A percentile compares a stretch with the other conserved stretches of the same genome.
Conservation (phyloP, 2,329 filamentous ascomycete genomes). For the Aspergillus sclerotialis region DNA sequence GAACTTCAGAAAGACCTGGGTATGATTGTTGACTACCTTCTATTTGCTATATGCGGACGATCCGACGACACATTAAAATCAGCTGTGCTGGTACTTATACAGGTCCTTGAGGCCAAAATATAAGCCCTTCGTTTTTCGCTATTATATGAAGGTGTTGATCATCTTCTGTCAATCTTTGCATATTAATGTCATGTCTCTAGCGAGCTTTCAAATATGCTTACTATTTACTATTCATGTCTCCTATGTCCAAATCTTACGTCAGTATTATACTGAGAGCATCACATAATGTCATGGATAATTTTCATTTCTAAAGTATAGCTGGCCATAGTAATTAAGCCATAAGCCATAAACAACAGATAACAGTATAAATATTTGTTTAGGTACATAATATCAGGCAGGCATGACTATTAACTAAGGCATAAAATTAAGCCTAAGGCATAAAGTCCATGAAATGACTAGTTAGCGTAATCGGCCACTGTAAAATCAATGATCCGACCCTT, state of each 20-base stretch:
- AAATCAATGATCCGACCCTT: constrained; percentile 6
- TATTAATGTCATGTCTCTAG: neutral
- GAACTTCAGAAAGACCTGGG: constrained; percentile 27
- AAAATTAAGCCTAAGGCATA: constrained; percentile 1
- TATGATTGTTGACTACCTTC: constrained; percentile 27
- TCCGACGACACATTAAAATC: constrained; percentile 30
- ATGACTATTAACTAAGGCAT: too few relatives aligned
- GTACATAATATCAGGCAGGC: too few relatives aligned
- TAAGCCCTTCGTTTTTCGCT: constrained; percentile 2
- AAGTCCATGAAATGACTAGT: constrained; percentile 1
- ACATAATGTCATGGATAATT: too few relatives aligned
- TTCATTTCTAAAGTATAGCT: too few relatives aligned
- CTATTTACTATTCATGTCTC: too few relatives aligned
- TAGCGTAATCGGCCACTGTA: constrained; percentile 2
- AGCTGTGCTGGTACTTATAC: constrained; percentile 28
- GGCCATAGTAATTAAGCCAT: too few relatives aligned
- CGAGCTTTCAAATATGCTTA: too few relatives aligned
- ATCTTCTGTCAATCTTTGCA: constrained; percentile 3
- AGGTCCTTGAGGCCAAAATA: constrained; percentile 29
- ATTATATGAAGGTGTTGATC: constrained; percentile 2
- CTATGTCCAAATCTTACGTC: too few relatives aligned
- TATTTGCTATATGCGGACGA: constrained; percentile 29
- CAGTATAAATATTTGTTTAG: too few relatives aligned
- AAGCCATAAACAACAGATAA: too few relatives aligned
- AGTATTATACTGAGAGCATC: too few relatives aligned